These are phyloP conservation scores for Mesembryanthemum crystallinum DNA, from an alignment of 148 eudicot species.

Conservation along the genomic window DNA sequence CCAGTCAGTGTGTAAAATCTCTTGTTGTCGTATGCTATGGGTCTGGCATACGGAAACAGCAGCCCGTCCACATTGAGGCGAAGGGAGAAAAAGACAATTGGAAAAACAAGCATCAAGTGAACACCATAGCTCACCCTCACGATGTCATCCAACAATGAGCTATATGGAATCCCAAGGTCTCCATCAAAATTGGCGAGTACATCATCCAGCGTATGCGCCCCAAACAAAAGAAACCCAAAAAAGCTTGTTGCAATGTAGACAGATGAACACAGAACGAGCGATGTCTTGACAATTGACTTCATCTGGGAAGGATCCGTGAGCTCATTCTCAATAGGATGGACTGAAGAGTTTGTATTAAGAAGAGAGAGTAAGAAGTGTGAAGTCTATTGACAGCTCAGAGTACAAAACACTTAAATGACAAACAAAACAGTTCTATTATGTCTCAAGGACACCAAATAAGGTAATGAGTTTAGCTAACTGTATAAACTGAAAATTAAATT, in stretches of 20 bases:
- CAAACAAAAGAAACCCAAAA: conserved; percentile 76
- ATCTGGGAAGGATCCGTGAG: conserved; percentile 62
- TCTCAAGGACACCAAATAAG: neutral
- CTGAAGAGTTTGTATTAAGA: conserved; percentile 36
- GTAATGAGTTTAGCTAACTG: neutral
- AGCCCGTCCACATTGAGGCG: conserved; percentile 78
- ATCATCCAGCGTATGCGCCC: conserved; percentile 65
- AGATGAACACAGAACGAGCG: conserved; percentile 55
- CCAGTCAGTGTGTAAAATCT: conserved; percentile 51
- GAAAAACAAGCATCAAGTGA: conserved; percentile 90
- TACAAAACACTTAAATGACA: neutral
- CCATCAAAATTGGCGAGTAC: conserved; percentile 82
- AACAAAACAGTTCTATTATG: neutral
- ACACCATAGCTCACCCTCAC: conserved; percentile 71
- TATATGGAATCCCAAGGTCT: conserved; percentile 72
- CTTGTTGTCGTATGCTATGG: conserved; percentile 48
- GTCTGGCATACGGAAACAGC: conserved; percentile 59
- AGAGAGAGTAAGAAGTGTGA: neutral
- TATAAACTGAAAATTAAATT: neutral
- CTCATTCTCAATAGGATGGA: conserved; percentile 85
- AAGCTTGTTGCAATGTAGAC: conserved; percentile 70
- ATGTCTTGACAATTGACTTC: conserved; percentile 60
- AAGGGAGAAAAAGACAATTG: conserved; percentile 70
- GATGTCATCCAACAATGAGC: conserved; percentile 63
- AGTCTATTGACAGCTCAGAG: neutral